phyloP scores from a whole-genome alignment of 257 asterid species.

The Rhazya stricta region DNA sequence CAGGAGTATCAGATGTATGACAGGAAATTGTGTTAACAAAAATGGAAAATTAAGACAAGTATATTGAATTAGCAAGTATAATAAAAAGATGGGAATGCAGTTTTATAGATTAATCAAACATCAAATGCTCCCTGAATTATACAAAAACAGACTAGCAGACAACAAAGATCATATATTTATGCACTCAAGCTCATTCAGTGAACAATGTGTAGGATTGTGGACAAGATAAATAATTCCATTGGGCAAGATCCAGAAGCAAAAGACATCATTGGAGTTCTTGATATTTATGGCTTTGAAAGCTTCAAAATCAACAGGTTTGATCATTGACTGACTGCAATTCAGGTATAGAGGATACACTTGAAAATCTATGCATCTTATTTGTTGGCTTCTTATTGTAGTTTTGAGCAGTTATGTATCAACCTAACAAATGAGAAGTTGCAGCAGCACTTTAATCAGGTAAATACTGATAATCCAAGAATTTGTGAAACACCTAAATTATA shows the following conservation, averaged over 20 bases:
- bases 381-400: slow-evolving; percentile 35
- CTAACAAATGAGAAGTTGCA: slow-evolving; percentile 95
- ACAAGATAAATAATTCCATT: slow-evolving; percentile 83
- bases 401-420: slow-evolving; percentile 91
- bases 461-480: neutral
- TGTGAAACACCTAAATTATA: neutral
- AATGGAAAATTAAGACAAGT: neutral
- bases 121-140: neutral
- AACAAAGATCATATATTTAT: neutral
- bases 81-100: neutral
- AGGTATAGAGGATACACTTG: neutral
- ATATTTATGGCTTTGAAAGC: slow-evolving; percentile 93
- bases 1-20: neutral
- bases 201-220: slow-evolving; percentile 71
- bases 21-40: neutral
- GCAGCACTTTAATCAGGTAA: slow-evolving; percentile 96
- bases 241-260: slow-evolving; percentile 91
- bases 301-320: slow-evolving; percentile 85
- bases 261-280: slow-evolving; percentile 88
- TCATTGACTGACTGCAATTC: neutral
- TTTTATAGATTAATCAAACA: neutral
- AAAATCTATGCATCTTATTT: slow-evolving; percentile 19
- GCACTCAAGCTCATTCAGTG: slow-evolving; percentile 8
- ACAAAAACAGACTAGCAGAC: neutral
- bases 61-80: neutral